Evolutionary conservation across 164 flowering plant genomes (phyloP).

Genomic region (Chloranthus sessilifolius): DNA sequence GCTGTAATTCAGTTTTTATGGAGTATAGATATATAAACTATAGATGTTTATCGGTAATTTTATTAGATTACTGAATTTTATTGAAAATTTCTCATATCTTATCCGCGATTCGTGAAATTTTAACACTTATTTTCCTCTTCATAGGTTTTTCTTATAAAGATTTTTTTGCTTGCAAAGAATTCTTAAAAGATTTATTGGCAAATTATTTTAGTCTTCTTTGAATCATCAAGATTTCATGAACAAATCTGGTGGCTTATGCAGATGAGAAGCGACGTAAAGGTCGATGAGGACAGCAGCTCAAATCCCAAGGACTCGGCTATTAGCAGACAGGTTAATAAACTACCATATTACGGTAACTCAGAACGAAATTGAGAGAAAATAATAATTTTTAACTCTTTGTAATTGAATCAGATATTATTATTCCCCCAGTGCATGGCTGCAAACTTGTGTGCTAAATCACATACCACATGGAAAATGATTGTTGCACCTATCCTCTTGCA

Average conservation of each 20-base stretch:
- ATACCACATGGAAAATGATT: neutral
- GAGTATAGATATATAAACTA: too few relatives aligned
- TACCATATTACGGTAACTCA: neutral
- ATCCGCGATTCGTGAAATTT: neutral
- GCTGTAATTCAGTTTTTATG: too few relatives aligned
- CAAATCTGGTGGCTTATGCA: slow-evolving; percentile 1
- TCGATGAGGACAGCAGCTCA: slow-evolving; percentile 4
- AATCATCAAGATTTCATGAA: neutral
- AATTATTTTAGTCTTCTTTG: neutral
- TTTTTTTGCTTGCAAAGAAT: too few relatives aligned
- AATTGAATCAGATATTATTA: too few relatives aligned
- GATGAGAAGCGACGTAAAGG: slow-evolving; percentile 8
- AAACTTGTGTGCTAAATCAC: too few relatives aligned
- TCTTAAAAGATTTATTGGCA: neutral
- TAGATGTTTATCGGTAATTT: too few relatives aligned
- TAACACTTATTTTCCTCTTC: neutral
- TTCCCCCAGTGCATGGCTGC: too few relatives aligned
- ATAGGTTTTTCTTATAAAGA: too few relatives aligned
- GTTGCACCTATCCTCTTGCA: neutral
- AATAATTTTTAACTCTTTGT: too few relatives aligned
- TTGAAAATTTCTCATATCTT: too few relatives aligned
- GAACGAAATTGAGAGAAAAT: neutral
- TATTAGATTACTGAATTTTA: too few relatives aligned
- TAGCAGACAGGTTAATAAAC: slow-evolving; percentile 13
- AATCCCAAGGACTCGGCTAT: slow-evolving; percentile 15